phyloP scores from a whole-genome alignment of 192 early-diverging fungal genomes.

The Chytriomyces sp. region DNA sequence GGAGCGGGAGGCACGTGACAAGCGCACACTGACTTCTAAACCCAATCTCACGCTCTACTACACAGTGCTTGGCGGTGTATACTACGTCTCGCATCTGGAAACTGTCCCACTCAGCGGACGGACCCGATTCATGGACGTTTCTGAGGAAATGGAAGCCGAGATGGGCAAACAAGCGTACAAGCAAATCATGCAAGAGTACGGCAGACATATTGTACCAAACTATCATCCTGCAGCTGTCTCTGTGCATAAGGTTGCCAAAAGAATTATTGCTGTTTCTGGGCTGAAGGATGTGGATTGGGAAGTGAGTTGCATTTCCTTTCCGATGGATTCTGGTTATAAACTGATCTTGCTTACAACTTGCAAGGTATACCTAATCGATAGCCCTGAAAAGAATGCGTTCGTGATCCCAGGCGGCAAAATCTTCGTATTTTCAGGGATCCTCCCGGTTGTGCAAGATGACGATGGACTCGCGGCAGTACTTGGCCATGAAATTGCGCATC shows the following conservation, averaged over 20 bases:
- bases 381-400: slow-evolving; percentile 87
- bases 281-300: slow-evolving; percentile 85
- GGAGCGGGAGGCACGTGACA: too few species aligned
- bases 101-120: slow-evolving; percentile 71
- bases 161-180: slow-evolving; percentile 75
- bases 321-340: not conserved
- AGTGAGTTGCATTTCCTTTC: not conserved
- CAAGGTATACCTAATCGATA: slow-evolving; percentile 80
- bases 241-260: slow-evolving; percentile 72
- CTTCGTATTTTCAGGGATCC: slow-evolving; percentile 95
- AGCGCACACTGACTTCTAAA: too few species aligned
- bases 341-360: not conserved
- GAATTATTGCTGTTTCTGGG: slow-evolving; percentile 67
- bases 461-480: slow-evolving; percentile 91
- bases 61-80: slow-evolving; percentile 17
- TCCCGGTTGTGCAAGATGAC: slow-evolving; percentile 79
- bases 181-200: slow-evolving; percentile 70
- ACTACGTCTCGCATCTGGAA: slow-evolving; percentile 65
- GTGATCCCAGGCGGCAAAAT: slow-evolving; percentile 85
- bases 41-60: too few species aligned
- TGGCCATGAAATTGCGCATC: slow-evolving; percentile 94
- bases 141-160: slow-evolving; percentile 59
- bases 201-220: slow-evolving; percentile 68
- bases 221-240: slow-evolving; percentile 65
- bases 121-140: slow-evolving; percentile 72